Base-by-base conservation (phyloP, 805 yeast genomes). In the Starmerella khaoyaiensis region DNA sequence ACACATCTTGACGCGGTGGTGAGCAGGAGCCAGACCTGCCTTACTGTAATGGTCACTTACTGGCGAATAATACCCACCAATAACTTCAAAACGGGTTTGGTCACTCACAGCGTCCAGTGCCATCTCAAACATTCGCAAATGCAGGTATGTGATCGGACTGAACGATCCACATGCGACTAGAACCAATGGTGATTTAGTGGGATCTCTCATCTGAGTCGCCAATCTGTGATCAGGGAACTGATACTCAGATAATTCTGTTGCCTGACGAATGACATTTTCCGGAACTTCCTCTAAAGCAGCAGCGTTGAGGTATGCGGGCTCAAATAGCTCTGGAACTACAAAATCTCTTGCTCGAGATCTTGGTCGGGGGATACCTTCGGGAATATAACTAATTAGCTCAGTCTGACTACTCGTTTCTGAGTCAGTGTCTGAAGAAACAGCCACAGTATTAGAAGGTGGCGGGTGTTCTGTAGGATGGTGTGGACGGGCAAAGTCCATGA, bases 281-380 rank as follows among this genome's bases (percentile, higher is more conserved):
- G 98, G 98, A 10, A 90, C 95, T 59, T 90, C 98, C 57, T 90
- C 98, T 41, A 90, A 67, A 53, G 86, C 95, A 0, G 96, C 97
- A 35, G 82, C 78, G 52, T 40, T 49, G 18, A 44, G 39, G 39
- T 51, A 51, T 28, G 49, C 54, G 14, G 55, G 54, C 40, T 51
- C 55, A 39, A 42, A 39, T 33, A 50, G 43, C 29, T 48, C 50
- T 10, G 55, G 55, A 18, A 51, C 54, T 17, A 49, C 50, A 26
- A 51, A 51, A 23, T 35, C 34, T 21, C 44, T 39, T 11, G 41
- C 34, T 10, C 25, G 15, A 17, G 80, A 40, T 9, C 40, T 40
- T 18, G 37, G 36, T 16, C 46, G 45, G 27, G 52, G 53, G 28
- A 48, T 49, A 8, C 52, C 51, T 27, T 35, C 39, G 15, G 54